Evolutionary conservation across 345 rosid species (phyloP).

Genomic region (Trapa bicornis): DNA sequence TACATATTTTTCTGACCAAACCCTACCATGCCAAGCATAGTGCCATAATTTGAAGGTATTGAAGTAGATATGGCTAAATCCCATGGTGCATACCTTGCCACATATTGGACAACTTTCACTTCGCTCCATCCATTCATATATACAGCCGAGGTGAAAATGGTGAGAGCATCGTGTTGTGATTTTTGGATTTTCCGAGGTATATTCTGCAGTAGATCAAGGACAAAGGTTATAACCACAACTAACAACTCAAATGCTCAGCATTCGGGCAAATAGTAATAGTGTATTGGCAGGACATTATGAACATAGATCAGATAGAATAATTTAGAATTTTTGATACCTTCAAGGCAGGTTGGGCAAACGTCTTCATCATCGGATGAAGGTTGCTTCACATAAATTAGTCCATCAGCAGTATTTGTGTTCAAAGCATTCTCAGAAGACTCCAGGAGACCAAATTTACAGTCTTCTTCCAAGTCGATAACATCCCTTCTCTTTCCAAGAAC

Average conservation of each 20-base stretch:
- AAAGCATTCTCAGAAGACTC: slow-evolving; percentile 29
- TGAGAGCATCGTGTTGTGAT: slow-evolving; percentile 44
- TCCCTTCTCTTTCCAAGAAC: slow-evolving; percentile 33
- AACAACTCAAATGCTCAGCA: neutral
- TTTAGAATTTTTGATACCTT: slow-evolving; percentile 21
- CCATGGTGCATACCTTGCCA: slow-evolving; percentile 35
- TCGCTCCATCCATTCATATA: slow-evolving; percentile 73
- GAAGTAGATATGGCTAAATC: neutral
- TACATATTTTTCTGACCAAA: too few species aligned
- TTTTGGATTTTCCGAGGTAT: slow-evolving; percentile 53
- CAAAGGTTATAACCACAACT: neutral
- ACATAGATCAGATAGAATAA: neutral
- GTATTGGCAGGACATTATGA: neutral
- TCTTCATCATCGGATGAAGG: slow-evolving; percentile 47
- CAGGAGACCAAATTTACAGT: slow-evolving; percentile 17
- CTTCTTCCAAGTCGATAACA: slow-evolving; percentile 30
- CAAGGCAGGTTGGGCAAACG: slow-evolving; percentile 65
- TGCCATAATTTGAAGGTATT: neutral
- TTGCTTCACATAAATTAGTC: slow-evolving; percentile 15
- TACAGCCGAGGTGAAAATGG: slow-evolving; percentile 66
- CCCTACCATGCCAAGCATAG: neutral
- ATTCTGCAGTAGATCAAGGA: slow-evolving; percentile 29
- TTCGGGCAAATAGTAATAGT: too few species aligned
- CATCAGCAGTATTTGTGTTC: slow-evolving; percentile 20
- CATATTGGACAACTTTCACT: slow-evolving; percentile 62